These are phyloP conservation scores for Cordyceps militaris DNA, from an alignment of 2,329 filamentous ascomycete species.

Conservation along the genomic window DNA sequence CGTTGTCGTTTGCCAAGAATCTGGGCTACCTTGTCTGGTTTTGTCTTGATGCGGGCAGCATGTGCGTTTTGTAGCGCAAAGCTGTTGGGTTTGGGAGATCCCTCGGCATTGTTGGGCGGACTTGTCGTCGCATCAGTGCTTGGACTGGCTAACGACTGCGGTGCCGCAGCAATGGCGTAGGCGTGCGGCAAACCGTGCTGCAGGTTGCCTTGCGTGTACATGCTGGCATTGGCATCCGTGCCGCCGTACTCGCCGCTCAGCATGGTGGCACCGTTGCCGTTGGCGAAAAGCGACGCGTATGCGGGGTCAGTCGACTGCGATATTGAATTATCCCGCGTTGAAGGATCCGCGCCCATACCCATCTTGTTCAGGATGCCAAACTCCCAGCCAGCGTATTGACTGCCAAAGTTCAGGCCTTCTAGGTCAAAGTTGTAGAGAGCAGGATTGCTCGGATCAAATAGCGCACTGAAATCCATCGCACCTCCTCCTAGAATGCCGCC, in stretches of 20 bases:
- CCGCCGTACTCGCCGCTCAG: slow-evolving; percentile 48
- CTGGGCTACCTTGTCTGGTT: slow-evolving; percentile 37
- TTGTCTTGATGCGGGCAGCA: slow-evolving; percentile 35
- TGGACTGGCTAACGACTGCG: slow-evolving; percentile 55
- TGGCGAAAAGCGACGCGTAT: slow-evolving; percentile 43
- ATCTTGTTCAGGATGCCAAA: slow-evolving; percentile 96
- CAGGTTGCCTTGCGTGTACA: slow-evolving; percentile 51
- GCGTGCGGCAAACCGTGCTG: slow-evolving; percentile 58
- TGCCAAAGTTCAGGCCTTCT: slow-evolving; percentile 81
- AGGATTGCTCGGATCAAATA: slow-evolving; percentile 89
- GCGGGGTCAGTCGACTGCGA: slow-evolving; percentile 33
- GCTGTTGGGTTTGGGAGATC: slow-evolving; percentile 34
- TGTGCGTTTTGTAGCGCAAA: slow-evolving; percentile 21
- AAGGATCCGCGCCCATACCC: slow-evolving; percentile 68
- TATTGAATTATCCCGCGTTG: slow-evolving; percentile 56
- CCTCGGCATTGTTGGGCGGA: slow-evolving; percentile 49
- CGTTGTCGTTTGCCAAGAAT: slow-evolving; percentile 52
- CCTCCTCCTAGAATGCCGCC: slow-evolving; percentile 45
- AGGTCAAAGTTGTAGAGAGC: slow-evolving; percentile 94
- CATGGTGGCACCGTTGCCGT: slow-evolving; percentile 38
- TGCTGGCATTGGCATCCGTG: slow-evolving; percentile 41
- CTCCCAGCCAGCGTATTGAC: slow-evolving; percentile 90
- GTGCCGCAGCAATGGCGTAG: slow-evolving; percentile 56
- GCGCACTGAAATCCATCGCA: slow-evolving; percentile 45
- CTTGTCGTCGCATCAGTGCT: slow-evolving; percentile 58